Base-by-base conservation (phyloP, 164 flowering plant species). In the Paratinospora sagittata region DNA sequence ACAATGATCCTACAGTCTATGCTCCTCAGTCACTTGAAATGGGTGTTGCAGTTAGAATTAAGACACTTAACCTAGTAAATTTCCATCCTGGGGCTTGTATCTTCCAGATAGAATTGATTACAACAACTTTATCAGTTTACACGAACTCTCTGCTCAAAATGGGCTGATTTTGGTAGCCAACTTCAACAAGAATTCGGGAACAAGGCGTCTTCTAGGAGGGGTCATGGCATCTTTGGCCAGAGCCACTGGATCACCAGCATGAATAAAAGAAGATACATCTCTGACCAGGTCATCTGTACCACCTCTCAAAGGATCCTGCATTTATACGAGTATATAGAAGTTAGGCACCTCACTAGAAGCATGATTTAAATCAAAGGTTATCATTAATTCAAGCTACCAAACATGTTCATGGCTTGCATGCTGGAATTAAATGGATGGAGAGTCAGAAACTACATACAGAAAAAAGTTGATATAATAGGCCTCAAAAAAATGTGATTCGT, bases 281-380 rank as follows among this genome's bases (percentile, higher is more conserved):
- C 85, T 87, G 41, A 90, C 84, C 77, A 95, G 63, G 13, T 86
- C 88, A 76, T 92, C 93, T 43, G 68, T 78, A 41, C 97, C 98
- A 62, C 98, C 97, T 81, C 98, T 85, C 76, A 95, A 68, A 64
- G 98, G 97, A 82, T 95, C 98, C 98, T 92, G 80, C 74, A 78
- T 26, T 61, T 39, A 49, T 49, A 76, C 10, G 39, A 17, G 62
- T 61, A 60, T 2, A 39, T n/a, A 61, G n/a, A 27, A 52, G 27
- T 19, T 21, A 23, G 3, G 16, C 39, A 52, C 9, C 21, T 19
- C 12, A 8, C 1, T 64, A 21, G n/a, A 19, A 43, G 52, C 23
- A 23, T 41, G 52, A 4, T 21, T 37, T 27, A 66, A 33, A 66
- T 43, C 8, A n/a, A 23, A 19, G 39, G 27, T 23, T 27, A 41